Base-by-base conservation (phyloP, 768 basidiomycete genomes). In the Tubosaeta brunneosetosa region DNA sequence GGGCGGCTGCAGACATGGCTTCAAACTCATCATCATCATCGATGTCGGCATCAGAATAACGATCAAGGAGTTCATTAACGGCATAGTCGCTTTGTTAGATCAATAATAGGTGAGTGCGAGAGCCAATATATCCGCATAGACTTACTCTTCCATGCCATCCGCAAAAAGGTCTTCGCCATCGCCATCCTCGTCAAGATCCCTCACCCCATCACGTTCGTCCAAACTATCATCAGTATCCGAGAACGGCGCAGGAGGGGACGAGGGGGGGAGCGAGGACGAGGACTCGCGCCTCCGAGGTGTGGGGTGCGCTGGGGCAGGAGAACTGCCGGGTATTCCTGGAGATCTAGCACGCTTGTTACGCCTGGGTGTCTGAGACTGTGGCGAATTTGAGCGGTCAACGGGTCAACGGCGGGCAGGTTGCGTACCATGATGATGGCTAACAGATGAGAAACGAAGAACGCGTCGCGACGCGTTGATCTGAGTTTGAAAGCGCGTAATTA, bases 101-200 rank as follows among this genome's bases (percentile, higher is more conserved):
- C 13, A 25, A 52, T 41, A 34, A 44, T 47, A 42, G 25, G 41
- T 59, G 50, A 59, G 58, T 47, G 25, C 45, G 44, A 56, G 22
- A 49, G 27, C 37, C 17, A 44, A 36, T 41, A 37, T 29, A 41
- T 42, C 12, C 48, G 36, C 32, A 53, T 33, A 55, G 44, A 68
- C 83, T 60, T 65, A 91, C 94, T 77, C 78, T 68, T 88, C 82
- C 53, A 91, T 69, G 46, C 74, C 76, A n/a, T 93, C 84, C 32
- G 78, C 89, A 68, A 94, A 97, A 40, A 99, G 81, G 72, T 98
- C 95, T 68, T 97, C 95, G 34, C 83, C 92, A 19, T 88, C 90
- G n/a, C 80, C 92, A 11, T 83, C 89, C 27, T 77, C 81, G 3
- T 79, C 86, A 13, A 82, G 71, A 61, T 87, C 83, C 50, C 67